phyloP scores from a whole-genome alignment of 2,329 filamentous ascomycete species.

The Trichoderma endophyticum region DNA sequence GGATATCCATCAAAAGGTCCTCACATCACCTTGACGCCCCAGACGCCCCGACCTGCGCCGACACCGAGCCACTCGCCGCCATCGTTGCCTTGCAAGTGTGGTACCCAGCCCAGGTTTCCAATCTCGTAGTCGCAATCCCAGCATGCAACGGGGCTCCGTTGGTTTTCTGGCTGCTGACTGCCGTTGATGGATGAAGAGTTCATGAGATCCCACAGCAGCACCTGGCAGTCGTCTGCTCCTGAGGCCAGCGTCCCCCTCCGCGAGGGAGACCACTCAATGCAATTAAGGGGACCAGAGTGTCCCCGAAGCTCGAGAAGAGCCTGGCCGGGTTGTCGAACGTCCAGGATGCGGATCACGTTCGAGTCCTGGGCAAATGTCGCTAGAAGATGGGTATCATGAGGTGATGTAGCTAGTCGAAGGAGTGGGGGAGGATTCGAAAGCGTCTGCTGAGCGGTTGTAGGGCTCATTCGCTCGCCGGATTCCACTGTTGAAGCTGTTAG shows the following conservation, averaged over 20 bases:
- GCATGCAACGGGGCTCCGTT: conserved; percentile 66
- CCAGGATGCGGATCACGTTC: conserved; percentile 86
- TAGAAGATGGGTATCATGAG: conserved; percentile 90
- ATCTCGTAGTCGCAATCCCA: conserved; percentile 89
- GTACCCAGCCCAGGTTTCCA: conserved; percentile 81
- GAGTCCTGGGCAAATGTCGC: conserved; percentile 97
- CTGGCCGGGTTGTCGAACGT: conserved; percentile 93
- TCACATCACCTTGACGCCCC: conserved; percentile 60
- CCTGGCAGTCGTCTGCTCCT: conserved; percentile 86
- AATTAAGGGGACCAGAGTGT: conserved; percentile 81
- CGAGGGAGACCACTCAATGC: conserved; percentile 90
- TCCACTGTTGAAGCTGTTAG: conserved; percentile 38
- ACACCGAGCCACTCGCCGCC: conserved; percentile 82
- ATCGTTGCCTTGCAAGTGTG: conserved; percentile 64
- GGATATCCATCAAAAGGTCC: background rate
- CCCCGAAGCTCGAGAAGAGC: conserved; percentile 90
- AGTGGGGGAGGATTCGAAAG: conserved; percentile 75
- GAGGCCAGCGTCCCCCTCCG: conserved; percentile 86
- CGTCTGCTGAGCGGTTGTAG: conserved; percentile 72
- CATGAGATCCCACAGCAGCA: conserved; percentile 90
- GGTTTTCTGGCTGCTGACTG: conserved; percentile 51
- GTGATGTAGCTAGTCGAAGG: conserved; percentile 80
- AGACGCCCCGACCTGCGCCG: conserved; percentile 74
- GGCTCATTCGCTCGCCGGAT: conserved; percentile 61
- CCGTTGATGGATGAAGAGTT: conserved; percentile 50